A percentile compares a stretch with the other conserved stretches of the same genome.
Evolutionary conservation across 2,329 filamentous ascomycete species (phyloP).

Genomic region (Fusarium phyllophilum): DNA sequence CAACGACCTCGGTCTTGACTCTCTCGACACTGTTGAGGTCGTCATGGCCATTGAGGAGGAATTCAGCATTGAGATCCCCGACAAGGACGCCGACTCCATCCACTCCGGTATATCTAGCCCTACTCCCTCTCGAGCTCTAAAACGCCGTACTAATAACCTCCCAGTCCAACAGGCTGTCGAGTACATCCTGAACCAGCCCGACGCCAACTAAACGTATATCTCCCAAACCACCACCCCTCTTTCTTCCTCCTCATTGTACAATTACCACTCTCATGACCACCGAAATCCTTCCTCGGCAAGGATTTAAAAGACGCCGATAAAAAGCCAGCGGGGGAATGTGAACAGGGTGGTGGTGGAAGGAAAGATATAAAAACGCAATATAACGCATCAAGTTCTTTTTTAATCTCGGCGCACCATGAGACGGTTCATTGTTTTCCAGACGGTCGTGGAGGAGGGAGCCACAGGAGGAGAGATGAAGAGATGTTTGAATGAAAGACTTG

Average conservation of each 20-base stretch:
- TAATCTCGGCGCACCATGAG: constrained; percentile 38
- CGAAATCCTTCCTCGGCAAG: constrained; percentile 31
- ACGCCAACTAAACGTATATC: constrained; percentile 71
- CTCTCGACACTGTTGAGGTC: constrained; percentile 97
- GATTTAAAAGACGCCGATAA: constrained; percentile 31
- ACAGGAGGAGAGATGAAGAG: constrained; percentile 1
- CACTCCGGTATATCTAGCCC: constrained; percentile 78
- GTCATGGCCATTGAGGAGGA: constrained; percentile 99
- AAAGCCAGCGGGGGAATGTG: constrained; percentile 6
- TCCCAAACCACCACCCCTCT: constrained; percentile 15
- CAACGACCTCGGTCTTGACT: constrained; percentile 97
- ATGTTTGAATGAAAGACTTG: constrained; percentile 29
- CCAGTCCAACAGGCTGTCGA: constrained; percentile 92
- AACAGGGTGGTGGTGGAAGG: not conserved
- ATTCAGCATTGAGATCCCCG: constrained; percentile 94
- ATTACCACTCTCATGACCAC: constrained; percentile 37
- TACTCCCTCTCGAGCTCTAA: not conserved
- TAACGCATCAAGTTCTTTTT: constrained; percentile 24
- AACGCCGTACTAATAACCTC: not conserved
- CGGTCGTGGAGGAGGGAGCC: constrained; percentile 9
- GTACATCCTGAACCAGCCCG: constrained; percentile 93
- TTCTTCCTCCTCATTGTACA: constrained; percentile 40
- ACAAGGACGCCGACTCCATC: constrained; percentile 95
- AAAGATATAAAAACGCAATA: constrained; percentile 24
- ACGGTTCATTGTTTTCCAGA: constrained; percentile 33